These are phyloP conservation scores for Myxozyma sirexii DNA, from an alignment of 805 yeast genomes.

Conservation along the genomic window DNA sequence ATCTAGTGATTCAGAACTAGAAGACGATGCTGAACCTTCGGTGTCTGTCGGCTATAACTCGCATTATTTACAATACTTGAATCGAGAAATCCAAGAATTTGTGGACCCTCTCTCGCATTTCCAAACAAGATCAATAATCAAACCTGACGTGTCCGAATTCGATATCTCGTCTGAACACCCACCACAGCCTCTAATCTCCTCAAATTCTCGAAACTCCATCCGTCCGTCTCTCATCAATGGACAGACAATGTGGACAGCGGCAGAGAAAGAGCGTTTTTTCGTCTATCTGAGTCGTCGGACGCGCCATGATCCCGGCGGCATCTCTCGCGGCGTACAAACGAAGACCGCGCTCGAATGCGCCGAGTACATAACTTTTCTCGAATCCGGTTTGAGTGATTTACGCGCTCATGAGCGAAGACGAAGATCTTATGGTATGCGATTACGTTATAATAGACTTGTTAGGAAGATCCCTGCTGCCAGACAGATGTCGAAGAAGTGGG, in stretches of 20 bases:
- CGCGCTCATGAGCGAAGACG: constrained; percentile 18
- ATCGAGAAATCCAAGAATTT: constrained; percentile 24
- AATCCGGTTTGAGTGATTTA: constrained; percentile 7
- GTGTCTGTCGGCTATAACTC: constrained; percentile 9
- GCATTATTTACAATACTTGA: constrained; percentile 17
- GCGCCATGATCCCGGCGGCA: constrained; percentile 29
- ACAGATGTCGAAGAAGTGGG: constrained; percentile 27
- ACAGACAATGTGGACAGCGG: constrained; percentile 21
- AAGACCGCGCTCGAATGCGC: constrained; percentile 27
- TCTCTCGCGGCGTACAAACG: constrained; percentile 21
- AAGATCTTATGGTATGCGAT: constrained; percentile 17
- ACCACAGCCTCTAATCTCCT: neutral
- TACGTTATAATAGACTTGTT: constrained; percentile 21
- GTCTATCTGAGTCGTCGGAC: constrained; percentile 20
- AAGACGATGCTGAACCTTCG: neutral
- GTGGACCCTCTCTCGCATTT: constrained; percentile 18
- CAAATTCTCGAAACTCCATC: neutral
- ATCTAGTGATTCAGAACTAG: neutral
- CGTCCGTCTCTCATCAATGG: constrained; percentile 12
- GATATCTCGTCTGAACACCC: neutral
- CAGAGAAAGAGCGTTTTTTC: constrained; percentile 30
- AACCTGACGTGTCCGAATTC: neutral
- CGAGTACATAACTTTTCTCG: constrained; percentile 23
- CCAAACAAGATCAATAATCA: neutral
- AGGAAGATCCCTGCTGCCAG: constrained; percentile 26